phyloP scores from a whole-genome alignment of 805 yeast genomes.

The Kockiozyma suomiensis region DNA sequence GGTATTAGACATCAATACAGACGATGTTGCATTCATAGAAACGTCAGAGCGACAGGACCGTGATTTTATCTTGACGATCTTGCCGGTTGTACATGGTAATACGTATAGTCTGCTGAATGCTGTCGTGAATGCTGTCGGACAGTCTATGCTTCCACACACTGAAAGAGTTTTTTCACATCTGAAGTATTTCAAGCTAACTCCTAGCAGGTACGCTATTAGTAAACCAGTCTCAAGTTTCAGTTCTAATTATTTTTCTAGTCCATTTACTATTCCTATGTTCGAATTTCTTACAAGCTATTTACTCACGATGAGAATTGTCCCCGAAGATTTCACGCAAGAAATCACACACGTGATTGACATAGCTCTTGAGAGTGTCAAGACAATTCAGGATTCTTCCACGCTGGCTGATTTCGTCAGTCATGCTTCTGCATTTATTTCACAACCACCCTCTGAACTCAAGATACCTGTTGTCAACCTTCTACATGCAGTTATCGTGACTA shows the following conservation, averaged over 20 bases:
- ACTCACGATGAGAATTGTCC: slow-evolving; percentile 8
- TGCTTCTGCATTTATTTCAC: slow-evolving; percentile 11
- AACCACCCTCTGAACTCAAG: slow-evolving; percentile 1
- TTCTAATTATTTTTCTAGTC: neutral
- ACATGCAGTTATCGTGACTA: slow-evolving; percentile 14
- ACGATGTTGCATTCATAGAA: slow-evolving; percentile 5
- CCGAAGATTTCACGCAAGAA: slow-evolving; percentile 8
- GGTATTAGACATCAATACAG: slow-evolving; percentile 7
- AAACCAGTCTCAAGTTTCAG: no score
- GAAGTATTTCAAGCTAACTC: neutral
- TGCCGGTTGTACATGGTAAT: slow-evolving; percentile 27
- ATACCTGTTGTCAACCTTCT: slow-evolving; percentile 8
- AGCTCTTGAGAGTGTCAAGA: slow-evolving; percentile 15
- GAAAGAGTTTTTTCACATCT: slow-evolving; percentile 10
- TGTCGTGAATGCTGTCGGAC: slow-evolving; percentile 11
- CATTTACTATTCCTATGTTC: slow-evolving; percentile 15
- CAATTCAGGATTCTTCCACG: slow-evolving; percentile 3
- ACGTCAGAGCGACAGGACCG: slow-evolving; percentile 18
- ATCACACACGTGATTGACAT: slow-evolving; percentile 16
- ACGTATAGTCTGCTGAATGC: slow-evolving; percentile 17
- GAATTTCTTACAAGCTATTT: slow-evolving; percentile 17
- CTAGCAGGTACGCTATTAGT: neutral
- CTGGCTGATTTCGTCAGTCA: slow-evolving; percentile 27
- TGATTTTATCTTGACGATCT: slow-evolving; percentile 13
- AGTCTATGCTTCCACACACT: slow-evolving; percentile 16